Conservation (phyloP, 2,329 filamentous ascomycete species). For the Epichloe gansuensis region DNA sequence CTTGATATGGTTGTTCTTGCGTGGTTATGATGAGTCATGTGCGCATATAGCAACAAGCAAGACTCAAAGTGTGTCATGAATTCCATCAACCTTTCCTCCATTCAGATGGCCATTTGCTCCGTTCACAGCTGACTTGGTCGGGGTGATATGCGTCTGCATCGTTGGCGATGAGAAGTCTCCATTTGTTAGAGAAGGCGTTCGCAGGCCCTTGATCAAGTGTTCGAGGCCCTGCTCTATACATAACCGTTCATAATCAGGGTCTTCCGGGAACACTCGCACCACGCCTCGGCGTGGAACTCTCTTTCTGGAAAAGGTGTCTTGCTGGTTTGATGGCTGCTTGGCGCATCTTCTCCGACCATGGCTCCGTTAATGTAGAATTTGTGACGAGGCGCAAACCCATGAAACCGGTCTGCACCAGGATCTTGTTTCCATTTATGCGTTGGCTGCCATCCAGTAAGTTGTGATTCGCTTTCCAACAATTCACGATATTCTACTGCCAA, state of each 20-base stretch:
- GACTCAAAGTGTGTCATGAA: conserved; percentile 13
- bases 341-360: conserved; percentile 38
- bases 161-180: conserved; percentile 35
- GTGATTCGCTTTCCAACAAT: conserved; percentile 37
- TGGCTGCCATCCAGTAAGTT: conserved; percentile 28
- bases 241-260: conserved; percentile 43
- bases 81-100: conserved; percentile 18
- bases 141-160: conserved; percentile 22
- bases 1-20: neutral
- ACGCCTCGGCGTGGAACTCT: conserved; percentile 44
- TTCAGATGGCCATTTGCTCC: conserved; percentile 17
- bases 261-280: conserved; percentile 38
- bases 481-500: conserved; percentile 49
- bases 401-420: conserved; percentile 38
- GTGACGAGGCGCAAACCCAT: conserved; percentile 42
- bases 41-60: neutral
- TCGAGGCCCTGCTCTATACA: conserved; percentile 46
- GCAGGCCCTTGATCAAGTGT: conserved; percentile 36
- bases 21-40: neutral
- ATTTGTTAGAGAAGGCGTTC: conserved; percentile 33
- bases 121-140: conserved; percentile 17
- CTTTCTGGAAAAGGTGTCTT: conserved; percentile 42
- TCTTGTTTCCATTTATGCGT: conserved; percentile 48
- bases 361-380: conserved; percentile 48
- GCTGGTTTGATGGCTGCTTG: conserved; percentile 35